A percentile compares a stretch with the other conserved stretches of the same genome.
Conservation (phyloP, 805 yeast genomes). For the Komagataella phaffii region DNA sequence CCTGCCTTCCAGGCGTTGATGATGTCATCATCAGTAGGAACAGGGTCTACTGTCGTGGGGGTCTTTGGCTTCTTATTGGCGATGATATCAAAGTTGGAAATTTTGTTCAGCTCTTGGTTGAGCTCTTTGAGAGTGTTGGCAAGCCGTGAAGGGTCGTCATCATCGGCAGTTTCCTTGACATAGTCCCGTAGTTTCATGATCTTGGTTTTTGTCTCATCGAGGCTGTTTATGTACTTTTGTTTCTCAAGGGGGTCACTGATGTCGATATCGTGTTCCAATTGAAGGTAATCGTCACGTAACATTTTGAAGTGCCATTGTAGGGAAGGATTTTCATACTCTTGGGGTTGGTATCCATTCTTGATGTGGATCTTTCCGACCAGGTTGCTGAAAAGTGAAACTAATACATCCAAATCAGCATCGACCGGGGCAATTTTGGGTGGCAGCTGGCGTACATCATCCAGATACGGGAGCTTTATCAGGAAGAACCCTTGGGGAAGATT, state of each 20-base stretch:
- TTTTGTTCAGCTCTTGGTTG: constrained; percentile 10
- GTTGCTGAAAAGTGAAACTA: constrained; percentile 12
- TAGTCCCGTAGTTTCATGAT: constrained; percentile 3
- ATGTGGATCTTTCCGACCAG: constrained; percentile 27
- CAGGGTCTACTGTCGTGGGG: constrained; percentile 5
- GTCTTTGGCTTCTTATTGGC: constrained; percentile 6
- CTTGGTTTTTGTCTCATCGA: constrained; percentile 4
- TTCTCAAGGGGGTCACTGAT: constrained; percentile 1
- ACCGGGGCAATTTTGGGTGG: constrained; percentile 25
- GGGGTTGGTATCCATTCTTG: constrained; percentile 39
- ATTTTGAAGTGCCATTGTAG: constrained; percentile 54
- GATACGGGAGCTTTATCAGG: constrained; percentile 54
- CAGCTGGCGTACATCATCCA: constrained; percentile 57
- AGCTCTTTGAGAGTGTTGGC: constrained; percentile 8
- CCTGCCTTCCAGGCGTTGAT: constrained; percentile 26
- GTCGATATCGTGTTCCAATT: constrained; percentile 24
- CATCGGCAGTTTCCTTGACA: constrained; percentile 3
- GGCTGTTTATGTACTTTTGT: constrained; percentile 2
- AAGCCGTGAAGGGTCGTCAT: neutral
- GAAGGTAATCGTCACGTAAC: constrained; percentile 53
- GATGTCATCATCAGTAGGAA: constrained; percentile 23
- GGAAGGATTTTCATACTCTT: constrained; percentile 48
- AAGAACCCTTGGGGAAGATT: constrained; percentile 62
- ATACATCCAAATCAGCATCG: constrained; percentile 8
- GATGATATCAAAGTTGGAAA: constrained; percentile 8